A percentile compares a stretch with the other conserved stretches of the same genome.
Evolutionary conservation across 169 alveolate genomes (phyloP).

Genomic region (Plasmodium vivax): DNA sequence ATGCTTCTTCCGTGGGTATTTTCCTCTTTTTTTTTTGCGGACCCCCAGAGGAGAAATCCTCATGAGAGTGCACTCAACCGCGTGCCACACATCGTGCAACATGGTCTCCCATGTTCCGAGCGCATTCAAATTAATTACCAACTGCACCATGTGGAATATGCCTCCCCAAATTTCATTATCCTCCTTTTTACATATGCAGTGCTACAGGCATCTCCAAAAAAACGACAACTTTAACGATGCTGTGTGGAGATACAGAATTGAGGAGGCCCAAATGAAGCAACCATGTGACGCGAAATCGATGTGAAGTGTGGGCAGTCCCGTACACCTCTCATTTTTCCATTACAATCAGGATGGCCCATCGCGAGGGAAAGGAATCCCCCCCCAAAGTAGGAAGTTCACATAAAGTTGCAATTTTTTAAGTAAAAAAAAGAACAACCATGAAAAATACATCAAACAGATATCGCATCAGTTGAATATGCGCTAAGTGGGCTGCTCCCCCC

Average conservation of each 20-base stretch:
- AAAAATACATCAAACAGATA: not conserved
- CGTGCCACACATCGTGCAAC: not conserved
- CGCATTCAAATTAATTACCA: not conserved
- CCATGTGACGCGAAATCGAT: not conserved
- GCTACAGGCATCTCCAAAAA: constrained; percentile 52
- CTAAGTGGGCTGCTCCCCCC: not conserved
- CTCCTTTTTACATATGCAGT: constrained; percentile 23
- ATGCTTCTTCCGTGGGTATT: not conserved
- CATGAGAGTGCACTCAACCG: not conserved
- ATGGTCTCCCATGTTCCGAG: not conserved
- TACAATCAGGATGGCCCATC: not conserved
- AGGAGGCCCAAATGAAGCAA: constrained; percentile 6
- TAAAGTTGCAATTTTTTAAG: not conserved
- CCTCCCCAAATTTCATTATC: not conserved
- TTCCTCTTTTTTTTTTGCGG: not conserved
- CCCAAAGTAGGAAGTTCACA: not conserved
- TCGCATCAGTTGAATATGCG: not conserved
- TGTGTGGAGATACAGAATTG: constrained; percentile 56
- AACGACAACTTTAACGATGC: constrained; percentile 44
- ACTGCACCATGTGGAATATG: not conserved
- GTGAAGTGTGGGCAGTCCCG: not conserved
- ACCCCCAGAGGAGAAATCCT: not conserved
- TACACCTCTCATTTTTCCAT: not conserved
- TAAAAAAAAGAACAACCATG: not conserved
- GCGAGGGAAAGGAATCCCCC: not conserved